phyloP scores from a whole-genome alignment of 495 filamentous ascomycete species.

The Aspergillus asperescens region DNA sequence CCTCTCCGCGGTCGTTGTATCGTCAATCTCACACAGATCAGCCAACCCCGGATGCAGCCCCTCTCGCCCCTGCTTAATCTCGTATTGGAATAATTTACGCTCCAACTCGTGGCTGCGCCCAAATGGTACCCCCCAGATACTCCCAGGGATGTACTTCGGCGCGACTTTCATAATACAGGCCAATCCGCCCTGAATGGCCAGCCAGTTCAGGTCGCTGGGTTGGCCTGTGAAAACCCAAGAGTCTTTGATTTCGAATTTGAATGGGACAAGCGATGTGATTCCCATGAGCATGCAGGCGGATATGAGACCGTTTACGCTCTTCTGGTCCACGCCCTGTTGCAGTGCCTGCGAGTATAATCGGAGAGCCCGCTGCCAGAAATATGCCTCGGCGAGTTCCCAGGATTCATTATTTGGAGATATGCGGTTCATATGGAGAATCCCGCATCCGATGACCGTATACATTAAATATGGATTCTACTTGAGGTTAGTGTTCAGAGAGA shows the following conservation, averaged over 20 bases:
- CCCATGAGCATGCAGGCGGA: conserved; percentile 41
- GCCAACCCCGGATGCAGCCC: conserved; percentile 32
- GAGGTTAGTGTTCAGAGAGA: not conserved
- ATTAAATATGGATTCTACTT: conserved; percentile 38
- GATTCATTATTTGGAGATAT: conserved; percentile 18
- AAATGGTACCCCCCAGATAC: conserved; percentile 35
- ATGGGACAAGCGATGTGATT: conserved; percentile 32
- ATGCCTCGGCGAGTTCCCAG: conserved; percentile 32
- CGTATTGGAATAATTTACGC: conserved; percentile 18
- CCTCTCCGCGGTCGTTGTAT: conserved; percentile 25
- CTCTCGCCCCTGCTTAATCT: conserved; percentile 26
- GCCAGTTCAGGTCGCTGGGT: conserved; percentile 37
- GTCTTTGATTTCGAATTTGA: conserved; percentile 31
- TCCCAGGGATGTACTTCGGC: conserved; percentile 25
- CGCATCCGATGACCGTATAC: conserved; percentile 40
- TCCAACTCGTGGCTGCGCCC: conserved; percentile 20
- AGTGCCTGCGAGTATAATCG: conserved; percentile 28
- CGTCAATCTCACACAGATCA: conserved; percentile 35
- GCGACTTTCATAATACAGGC: conserved; percentile 29
- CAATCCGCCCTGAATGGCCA: conserved; percentile 37
- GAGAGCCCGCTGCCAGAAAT: conserved; percentile 38
- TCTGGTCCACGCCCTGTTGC: conserved; percentile 17
- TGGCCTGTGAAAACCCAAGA: conserved; percentile 40
- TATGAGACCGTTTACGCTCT: conserved; percentile 35
- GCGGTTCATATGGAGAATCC: conserved; percentile 37